These are phyloP conservation scores for Nicotiana rustica DNA, from an alignment of 305 asterid species.

Conservation along the genomic window DNA sequence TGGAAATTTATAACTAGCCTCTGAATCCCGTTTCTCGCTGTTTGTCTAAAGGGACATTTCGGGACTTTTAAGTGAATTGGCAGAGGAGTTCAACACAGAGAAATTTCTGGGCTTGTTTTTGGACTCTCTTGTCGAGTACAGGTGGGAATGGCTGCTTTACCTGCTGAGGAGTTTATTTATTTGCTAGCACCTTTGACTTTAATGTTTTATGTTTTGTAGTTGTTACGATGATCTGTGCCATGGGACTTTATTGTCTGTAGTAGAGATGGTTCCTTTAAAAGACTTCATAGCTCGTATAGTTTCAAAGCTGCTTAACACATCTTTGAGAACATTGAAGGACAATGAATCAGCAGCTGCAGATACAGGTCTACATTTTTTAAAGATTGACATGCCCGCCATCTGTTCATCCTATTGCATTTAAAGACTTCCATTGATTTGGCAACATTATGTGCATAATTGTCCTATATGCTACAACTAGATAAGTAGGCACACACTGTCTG, in stretches of 20 bases:
- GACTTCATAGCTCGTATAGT: constrained; percentile 54
- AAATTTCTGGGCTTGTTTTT: constrained; percentile 70
- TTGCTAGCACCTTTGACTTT: constrained; percentile 28
- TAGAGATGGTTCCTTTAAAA: constrained; percentile 72
- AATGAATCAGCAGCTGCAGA: constrained; percentile 50
- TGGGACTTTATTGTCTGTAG: constrained; percentile 54
- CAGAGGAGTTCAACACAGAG: constrained; percentile 78
- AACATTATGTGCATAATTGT: constrained; percentile 14
- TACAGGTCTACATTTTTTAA: constrained; percentile 57
- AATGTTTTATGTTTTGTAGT: constrained; percentile 58
- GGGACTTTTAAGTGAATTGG: constrained; percentile 65
- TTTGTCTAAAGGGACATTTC: constrained; percentile 69
- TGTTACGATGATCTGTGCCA: constrained; percentile 62
- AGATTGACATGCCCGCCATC: not conserved
- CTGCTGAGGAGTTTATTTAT: constrained; percentile 25
- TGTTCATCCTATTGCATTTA: constrained; percentile 19
- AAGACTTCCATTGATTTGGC: constrained; percentile 13
- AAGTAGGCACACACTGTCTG: constrained; percentile 18
- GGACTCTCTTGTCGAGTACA: constrained; percentile 79
- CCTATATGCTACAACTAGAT: constrained; percentile 11
- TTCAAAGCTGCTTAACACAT: constrained; percentile 60
- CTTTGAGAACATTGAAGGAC: constrained; percentile 53
- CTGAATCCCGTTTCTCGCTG: constrained; percentile 33
- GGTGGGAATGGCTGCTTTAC: constrained; percentile 56
- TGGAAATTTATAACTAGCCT: not conserved